Conservation (phyloP, 164 flowering plant species). For the Hamamelis virginiana region DNA sequence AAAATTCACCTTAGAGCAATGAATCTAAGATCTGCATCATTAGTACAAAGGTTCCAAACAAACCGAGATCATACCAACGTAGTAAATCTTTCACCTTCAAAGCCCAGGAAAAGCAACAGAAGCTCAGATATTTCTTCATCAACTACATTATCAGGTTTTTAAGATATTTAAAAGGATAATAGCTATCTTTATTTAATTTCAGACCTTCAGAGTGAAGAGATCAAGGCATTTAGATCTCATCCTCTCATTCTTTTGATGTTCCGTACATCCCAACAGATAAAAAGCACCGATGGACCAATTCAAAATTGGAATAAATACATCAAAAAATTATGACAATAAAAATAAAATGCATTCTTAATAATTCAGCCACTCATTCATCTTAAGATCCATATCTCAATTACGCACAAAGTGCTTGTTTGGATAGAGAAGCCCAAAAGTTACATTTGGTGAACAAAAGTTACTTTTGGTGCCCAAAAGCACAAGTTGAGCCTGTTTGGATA, state of each 20-base stretch:
- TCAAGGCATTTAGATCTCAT: not conserved
- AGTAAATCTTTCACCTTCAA: not conserved
- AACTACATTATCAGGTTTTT: not conserved
- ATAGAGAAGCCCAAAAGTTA: too few species aligned
- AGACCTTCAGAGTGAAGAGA: not conserved
- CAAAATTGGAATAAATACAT: not conserved
- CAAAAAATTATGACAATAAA: too few species aligned
- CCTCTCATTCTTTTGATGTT: not conserved
- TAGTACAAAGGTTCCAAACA: not conserved
- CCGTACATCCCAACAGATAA: not conserved
- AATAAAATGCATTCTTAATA: too few species aligned
- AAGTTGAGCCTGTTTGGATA: too few species aligned
- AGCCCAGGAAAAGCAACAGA: not conserved
- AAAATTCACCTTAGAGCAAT: too few species aligned
- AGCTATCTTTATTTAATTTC: not conserved
- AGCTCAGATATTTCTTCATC: not conserved
- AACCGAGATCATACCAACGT: not conserved
- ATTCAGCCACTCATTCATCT: too few species aligned
- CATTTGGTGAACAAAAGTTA: too few species aligned
- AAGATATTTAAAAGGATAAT: not conserved
- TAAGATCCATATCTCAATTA: too few species aligned
- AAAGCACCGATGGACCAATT: not conserved
- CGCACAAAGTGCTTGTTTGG: too few species aligned
- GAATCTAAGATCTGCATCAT: too few species aligned
- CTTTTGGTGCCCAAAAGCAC: too few species aligned